These are phyloP conservation scores for Fusarium sp. DNA, from an alignment of 2,329 filamentous ascomycete genomes.

Conservation along the genomic window DNA sequence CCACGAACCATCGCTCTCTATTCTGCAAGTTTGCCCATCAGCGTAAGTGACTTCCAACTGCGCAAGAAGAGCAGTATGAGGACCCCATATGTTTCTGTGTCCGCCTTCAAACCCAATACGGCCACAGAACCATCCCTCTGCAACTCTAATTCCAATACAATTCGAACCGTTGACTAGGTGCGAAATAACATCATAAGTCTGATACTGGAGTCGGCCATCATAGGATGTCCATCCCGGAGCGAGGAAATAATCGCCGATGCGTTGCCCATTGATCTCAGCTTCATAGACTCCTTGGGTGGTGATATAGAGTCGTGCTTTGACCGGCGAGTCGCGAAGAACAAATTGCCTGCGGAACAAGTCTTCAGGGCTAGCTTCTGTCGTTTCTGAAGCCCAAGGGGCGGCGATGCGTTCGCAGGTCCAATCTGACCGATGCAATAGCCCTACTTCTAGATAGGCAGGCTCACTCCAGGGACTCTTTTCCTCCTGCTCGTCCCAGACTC, in stretches of 20 bases:
- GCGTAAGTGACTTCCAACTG: slow-evolving; percentile 4
- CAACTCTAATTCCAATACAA: slow-evolving; percentile 52
- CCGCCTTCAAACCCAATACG: slow-evolving; percentile 36
- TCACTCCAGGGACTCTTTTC: slow-evolving; percentile 23
- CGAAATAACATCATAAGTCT: slow-evolving; percentile 60
- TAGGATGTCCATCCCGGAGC: slow-evolving; percentile 64
- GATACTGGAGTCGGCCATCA: slow-evolving; percentile 56
- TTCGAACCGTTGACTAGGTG: slow-evolving; percentile 41
- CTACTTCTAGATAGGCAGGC: slow-evolving; percentile 42
- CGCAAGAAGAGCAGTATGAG: not conserved
- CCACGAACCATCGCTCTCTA: slow-evolving; percentile 52
- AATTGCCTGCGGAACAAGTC: slow-evolving; percentile 25
- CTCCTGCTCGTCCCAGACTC: not conserved
- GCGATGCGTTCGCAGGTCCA: slow-evolving; percentile 45
- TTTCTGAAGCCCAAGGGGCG: slow-evolving; percentile 29
- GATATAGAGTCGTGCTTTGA: slow-evolving; percentile 54
- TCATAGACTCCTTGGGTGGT: slow-evolving; percentile 57
- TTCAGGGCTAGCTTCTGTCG: slow-evolving; percentile 38
- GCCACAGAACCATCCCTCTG: slow-evolving; percentile 46
- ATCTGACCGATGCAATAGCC: slow-evolving; percentile 43
- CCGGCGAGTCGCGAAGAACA: not conserved
- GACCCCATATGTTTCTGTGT: slow-evolving; percentile 17
- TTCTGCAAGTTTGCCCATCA: not conserved
- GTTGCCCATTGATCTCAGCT: slow-evolving; percentile 55
- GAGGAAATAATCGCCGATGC: slow-evolving; percentile 52